Base-by-base conservation (phyloP, 2,329 filamentous ascomycete species). In the Pyrenochaeta sp. region DNA sequence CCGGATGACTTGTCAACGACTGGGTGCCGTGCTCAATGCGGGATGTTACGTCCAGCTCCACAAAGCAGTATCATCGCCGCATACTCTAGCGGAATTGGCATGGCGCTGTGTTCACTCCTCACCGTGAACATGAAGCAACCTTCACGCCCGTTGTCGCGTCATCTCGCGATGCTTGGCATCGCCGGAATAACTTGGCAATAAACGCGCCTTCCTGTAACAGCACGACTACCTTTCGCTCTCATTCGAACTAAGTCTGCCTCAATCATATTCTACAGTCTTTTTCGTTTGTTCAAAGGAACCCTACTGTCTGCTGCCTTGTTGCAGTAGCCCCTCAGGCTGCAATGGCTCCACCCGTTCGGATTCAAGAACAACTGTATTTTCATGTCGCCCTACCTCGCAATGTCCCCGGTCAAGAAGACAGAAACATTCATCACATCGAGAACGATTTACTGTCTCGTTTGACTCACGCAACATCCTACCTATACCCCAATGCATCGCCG, bases 311-410 rank as follows among this genome's bases (percentile, higher is more conserved):
- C 51, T 54, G 37, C 51, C 29, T 15, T 12, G 23, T 48, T 55
- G 57, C 29, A 45, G 20, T 30, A 47, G 33, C 42, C 46, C 11
- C 15, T n/a, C 40, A 18, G 41, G 29, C n/a, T 31, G 51, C 50
- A 41, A 72, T 70, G 68, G 60, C 58, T 48, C 35, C 57, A 37
- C 23, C 45, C 12, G 21, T 23, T 17, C 49, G 45, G 2, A 9
- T 49, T 7, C 39, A 69, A 3, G 56, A 65, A 17, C 66, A 68
- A 39, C 48, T 74, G 12, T 68, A 75, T 53, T 66, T 76, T 30
- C 78, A 80, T 36, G 52, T 77, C 14, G 69, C 69, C 0, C 60
- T 79, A 1, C 77, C 78, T 2, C 73, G 75, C 9, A 56, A 74
- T 7, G 64, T 79, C 2, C 77, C 78, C 5, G 73, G 72, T 3